These are phyloP conservation scores for Trichoderma sp. DNA, from an alignment of 2,329 filamentous ascomycete species.

Conservation along the genomic window DNA sequence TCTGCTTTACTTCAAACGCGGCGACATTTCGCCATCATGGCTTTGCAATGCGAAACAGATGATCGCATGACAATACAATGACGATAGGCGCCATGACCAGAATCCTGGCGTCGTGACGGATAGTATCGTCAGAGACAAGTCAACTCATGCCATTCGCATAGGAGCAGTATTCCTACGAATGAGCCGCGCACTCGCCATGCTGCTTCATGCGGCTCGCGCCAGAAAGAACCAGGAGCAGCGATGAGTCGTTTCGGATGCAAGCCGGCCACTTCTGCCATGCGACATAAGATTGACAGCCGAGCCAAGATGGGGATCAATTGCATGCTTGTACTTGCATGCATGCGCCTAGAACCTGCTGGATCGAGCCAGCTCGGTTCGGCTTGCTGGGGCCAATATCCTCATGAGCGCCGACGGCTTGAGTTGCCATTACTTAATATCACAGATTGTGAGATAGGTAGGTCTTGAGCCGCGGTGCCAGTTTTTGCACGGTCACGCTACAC, in stretches of 20 bases:
- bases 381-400: neutral
- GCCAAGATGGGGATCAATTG: slow-evolving; percentile 8
- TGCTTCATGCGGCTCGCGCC: neutral
- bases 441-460: neutral
- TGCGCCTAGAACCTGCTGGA: neutral
- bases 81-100: neutral
- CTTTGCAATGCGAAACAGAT: neutral
- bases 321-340: slow-evolving; percentile 5
- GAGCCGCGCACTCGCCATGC: neutral
- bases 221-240: neutral
- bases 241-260: neutral
- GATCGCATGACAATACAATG: slow-evolving; percentile 8
- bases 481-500: slow-evolving; percentile 25
- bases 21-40: neutral
- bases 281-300: slow-evolving; percentile 14
- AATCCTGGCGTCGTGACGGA: neutral
- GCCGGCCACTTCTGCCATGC: slow-evolving; percentile 7
- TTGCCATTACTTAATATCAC: slow-evolving; percentile 23
- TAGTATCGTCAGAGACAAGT: neutral
- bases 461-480: slow-evolving; percentile 5
- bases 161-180: neutral
- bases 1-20: neutral
- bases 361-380: neutral
- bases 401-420: neutral
- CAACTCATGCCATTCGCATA: neutral